Base-by-base conservation (phyloP, 805 yeast species). In the Nadsonia fulvescens region DNA sequence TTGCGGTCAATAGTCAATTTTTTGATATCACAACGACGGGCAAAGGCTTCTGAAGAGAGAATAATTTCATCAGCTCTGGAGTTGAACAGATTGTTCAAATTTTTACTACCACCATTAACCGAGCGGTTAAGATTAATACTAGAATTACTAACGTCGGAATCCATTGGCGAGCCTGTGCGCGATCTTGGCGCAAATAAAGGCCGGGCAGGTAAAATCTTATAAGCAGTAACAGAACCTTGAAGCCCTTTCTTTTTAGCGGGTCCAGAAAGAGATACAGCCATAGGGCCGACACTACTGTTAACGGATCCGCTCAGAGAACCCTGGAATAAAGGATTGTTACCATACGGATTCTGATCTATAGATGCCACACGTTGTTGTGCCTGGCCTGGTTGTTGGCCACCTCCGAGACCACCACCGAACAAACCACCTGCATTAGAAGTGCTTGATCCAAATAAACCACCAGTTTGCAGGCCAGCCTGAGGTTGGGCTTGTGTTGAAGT, bases 341-440 rank as follows among this genome's bases (percentile, higher is more conserved):
- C 92, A 44, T 78, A 83, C 22, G 94, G 93, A 43, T 74, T 66
- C 32, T 59, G 57, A 31, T 53, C 56, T 28, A 51, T 43, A 16
- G 52, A 37, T 22, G 60, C 51, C 24, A 46, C 42, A 10, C 47
- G 38, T 14, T 48, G 48, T 19, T 39, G 49, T 28, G 37, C 46
- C 32, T 35, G 49, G 24, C 36, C 29, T 27, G 17, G 34, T 9
- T 29, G 34, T 21, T 29, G 32, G 37, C 32, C 23, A 47, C 43
- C 5, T 53, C 56, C 26, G 15, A 27, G 25, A 34, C 52, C 51
- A 1, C 47, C 44, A 36, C 43, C 43, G 24, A 40, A 42, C 17
- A 38, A 14, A 5, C 36, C 27, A 8, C 30, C 35, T 12, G 31
- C 15, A 8, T 38, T 24, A 14, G 32, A 20, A 15, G 33, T 27